phyloP scores from a whole-genome alignment of 2,329 filamentous ascomycete genomes.

The Aspergillus clavatus region DNA sequence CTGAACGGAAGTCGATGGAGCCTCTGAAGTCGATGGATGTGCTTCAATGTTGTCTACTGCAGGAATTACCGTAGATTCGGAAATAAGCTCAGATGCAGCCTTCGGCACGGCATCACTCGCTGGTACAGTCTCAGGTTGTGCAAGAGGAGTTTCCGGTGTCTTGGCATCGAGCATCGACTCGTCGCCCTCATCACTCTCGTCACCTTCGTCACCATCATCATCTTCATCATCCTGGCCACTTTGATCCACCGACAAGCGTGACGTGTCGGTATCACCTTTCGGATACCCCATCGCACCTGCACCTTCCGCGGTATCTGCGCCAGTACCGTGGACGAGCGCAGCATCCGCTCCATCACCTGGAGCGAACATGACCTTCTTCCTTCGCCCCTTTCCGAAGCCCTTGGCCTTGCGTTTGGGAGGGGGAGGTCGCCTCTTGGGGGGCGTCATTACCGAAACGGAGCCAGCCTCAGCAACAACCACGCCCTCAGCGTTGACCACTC shows the following conservation, averaged over 20 bases:
- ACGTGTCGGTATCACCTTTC: slow-evolving; percentile 47
- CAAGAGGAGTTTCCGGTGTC: slow-evolving; percentile 37
- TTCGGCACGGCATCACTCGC: slow-evolving; percentile 11
- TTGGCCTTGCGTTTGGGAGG: slow-evolving; percentile 78
- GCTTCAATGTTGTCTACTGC: slow-evolving; percentile 2
- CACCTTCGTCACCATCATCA: slow-evolving; percentile 43
- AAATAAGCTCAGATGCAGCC: slow-evolving; percentile 1
- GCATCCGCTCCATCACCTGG: slow-evolving; percentile 41
- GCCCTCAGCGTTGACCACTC: slow-evolving; percentile 58
- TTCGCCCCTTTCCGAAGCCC: slow-evolving; percentile 71
- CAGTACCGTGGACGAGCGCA: slow-evolving; percentile 32
- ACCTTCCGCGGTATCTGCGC: slow-evolving; percentile 36
- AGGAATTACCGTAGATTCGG: slow-evolving; percentile 8
- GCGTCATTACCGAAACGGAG: slow-evolving; percentile 44
- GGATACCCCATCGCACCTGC: slow-evolving; percentile 15
- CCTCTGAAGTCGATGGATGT: slow-evolving; percentile 2
- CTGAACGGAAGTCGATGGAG: not conserved
- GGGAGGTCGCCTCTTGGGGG: slow-evolving; percentile 60
- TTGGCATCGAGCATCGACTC: slow-evolving; percentile 45
- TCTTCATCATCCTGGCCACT: slow-evolving; percentile 45
- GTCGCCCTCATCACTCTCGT: slow-evolving; percentile 50
- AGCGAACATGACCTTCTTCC: slow-evolving; percentile 63
- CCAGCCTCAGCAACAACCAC: slow-evolving; percentile 50
- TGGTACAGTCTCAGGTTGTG: slow-evolving; percentile 23
- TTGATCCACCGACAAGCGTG: slow-evolving; percentile 38